These are phyloP conservation scores for Pseudogymnoascus sp. DNA, from an alignment of 2,329 filamentous ascomycete species.

Conservation along the genomic window DNA sequence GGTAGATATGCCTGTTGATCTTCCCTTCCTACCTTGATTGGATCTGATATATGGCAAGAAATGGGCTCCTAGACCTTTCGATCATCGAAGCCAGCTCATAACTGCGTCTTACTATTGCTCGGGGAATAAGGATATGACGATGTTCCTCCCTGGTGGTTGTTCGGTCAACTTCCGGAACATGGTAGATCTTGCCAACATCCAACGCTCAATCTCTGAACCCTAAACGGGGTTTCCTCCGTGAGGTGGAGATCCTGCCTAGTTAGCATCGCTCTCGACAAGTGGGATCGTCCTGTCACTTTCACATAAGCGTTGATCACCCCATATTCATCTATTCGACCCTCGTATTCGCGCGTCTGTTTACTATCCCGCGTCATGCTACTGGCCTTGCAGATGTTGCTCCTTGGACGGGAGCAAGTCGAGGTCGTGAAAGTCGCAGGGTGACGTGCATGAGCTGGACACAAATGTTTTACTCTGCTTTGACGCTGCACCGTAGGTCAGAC, in stretches of 20 bases:
- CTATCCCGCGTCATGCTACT: not conserved
- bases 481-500: not conserved
- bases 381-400: not conserved
- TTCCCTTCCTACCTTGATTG: not conserved
- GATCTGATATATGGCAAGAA: not conserved
- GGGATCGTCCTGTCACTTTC: constrained; percentile 5
- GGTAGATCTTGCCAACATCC: not conserved
- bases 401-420: not conserved
- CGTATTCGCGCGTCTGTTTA: not conserved
- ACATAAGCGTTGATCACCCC: constrained; percentile 3
- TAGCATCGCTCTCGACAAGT: not conserved
- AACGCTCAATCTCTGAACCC: not conserved
- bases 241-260: not conserved
- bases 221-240: not conserved
- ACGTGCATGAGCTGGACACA: not conserved
- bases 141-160: not conserved
- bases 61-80: not conserved
- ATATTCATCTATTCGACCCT: not conserved
- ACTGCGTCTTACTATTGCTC: not conserved
- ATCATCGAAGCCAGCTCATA: not conserved
- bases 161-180: not conserved
- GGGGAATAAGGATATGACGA: not conserved
- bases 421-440: not conserved
- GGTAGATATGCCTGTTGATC: not conserved
- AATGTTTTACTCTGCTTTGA: not conserved